Base-by-base conservation (phyloP, 495 filamentous ascomycete species). In the Aspergillus saccharolyticus region DNA sequence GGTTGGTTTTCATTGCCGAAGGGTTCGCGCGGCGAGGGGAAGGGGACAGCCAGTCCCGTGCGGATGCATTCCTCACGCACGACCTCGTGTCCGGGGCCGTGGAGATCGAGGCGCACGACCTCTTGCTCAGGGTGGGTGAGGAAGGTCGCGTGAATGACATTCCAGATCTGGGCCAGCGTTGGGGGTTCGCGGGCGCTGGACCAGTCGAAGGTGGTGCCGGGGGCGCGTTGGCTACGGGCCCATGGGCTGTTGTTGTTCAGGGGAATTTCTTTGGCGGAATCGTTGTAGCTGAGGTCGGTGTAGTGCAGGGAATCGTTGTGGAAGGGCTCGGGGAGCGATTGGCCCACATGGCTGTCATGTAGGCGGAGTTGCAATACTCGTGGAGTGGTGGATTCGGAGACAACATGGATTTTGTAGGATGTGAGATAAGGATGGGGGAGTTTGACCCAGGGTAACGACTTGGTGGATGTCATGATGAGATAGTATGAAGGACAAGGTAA, bases 161-260 rank as follows among this genome's bases (percentile, higher is more conserved):
- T 79, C 85, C 85, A 88, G 42, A 85, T 74, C 59, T 87, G 83
- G 6, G 71, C 83, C 20, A 82, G 61, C 0, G 81, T 79, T 12
- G 83, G 81, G 1, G 76, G 52, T 12, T 39, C 33, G 1, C 42
- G 60, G 12, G 55, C 24, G 7, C 58, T 61, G 1, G 67, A 62
- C 78, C 78, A 80, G 55, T 73, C 55, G 49, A 80, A 68, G 6
- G 63, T 62, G 2, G 69, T 73, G 21, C 63, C 59, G 0, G 72
- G 76, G 33, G 69, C 70, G 42, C 78, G 64, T 45, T 67, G 70
- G 24, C 69, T 72, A 16, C 78, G 66, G 5, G 72, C 77, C 75
- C 76, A 80, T 5, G 74, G 63, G 18, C 67, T 76, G 64, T 80
- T 80, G 53, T 80, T 69, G n/a, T 60, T 61, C 15, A 58, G 25